Percentiles rank a stretch among this genome's conserved stretches.
phyloP scores from a whole-genome alignment of 495 filamentous ascomycete genomes.

The Trichoderma asperelloides region DNA sequence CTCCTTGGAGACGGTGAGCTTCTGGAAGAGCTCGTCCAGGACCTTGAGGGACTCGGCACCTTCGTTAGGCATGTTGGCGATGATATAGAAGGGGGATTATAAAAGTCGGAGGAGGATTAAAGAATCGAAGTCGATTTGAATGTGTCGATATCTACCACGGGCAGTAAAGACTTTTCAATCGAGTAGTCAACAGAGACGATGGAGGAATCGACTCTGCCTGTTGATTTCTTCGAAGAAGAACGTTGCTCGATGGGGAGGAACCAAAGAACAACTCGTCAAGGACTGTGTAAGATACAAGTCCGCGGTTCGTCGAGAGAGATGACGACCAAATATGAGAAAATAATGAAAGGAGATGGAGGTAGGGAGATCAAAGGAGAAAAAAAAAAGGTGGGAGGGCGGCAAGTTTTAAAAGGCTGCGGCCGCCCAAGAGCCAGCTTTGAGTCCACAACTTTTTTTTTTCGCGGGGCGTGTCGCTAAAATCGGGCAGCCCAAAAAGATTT shows the following conservation, averaged over 20 bases:
- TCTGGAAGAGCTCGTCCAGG: constrained; percentile 43
- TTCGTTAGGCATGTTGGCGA: constrained; percentile 22
- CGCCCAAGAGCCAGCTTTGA: neutral
- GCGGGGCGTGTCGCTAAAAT: neutral
- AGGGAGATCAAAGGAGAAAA: constrained; percentile 2
- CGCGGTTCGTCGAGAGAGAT: constrained; percentile 2
- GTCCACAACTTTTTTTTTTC: constrained; percentile 12
- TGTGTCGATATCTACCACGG: neutral
- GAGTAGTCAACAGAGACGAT: constrained; percentile 6
- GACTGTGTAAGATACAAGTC: constrained; percentile 10
- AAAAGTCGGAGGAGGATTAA: neutral
- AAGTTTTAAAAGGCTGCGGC: constrained; percentile 10
- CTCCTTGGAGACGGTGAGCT: constrained; percentile 45
- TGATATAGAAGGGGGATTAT: neutral
- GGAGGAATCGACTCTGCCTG: constrained; percentile 12
- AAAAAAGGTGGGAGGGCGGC: constrained; percentile 3
- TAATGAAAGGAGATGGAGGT: constrained; percentile 11
- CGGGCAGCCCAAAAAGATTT: constrained; percentile 10
- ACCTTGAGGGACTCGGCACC: constrained; percentile 44
- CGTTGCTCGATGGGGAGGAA: constrained; percentile 9
- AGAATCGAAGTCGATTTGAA: neutral
- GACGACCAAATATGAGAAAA: constrained; percentile 10
- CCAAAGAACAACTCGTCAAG: constrained; percentile 14
- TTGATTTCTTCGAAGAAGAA: neutral
- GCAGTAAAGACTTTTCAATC: constrained; percentile 2